Evolutionary conservation across 2,329 filamentous ascomycete species (phyloP).

Genomic region (Xylariaceae sp.): DNA sequence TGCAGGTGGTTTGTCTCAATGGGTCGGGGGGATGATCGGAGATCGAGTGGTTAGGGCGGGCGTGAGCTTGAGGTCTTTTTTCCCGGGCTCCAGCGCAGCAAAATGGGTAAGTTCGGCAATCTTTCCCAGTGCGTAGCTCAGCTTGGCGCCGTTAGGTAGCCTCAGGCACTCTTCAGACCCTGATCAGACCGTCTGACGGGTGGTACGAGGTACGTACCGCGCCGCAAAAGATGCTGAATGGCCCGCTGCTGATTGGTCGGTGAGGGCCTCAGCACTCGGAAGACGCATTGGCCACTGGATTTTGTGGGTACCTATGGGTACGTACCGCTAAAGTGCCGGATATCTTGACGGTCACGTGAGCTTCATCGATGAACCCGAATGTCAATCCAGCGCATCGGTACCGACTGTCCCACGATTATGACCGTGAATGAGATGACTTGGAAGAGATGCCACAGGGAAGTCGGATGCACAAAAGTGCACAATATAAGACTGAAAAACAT

Average conservation of each 20-base stretch:
- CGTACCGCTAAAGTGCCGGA: too few species aligned
- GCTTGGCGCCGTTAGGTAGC: slow-evolving; percentile 26
- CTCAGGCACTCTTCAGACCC: slow-evolving; percentile 37
- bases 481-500: too few species aligned
- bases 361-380: too few species aligned
- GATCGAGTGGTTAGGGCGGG: slow-evolving; percentile 24
- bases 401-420: too few species aligned
- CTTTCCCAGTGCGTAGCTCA: slow-evolving; percentile 12
- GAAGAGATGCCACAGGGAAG: too few species aligned
- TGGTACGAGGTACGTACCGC: slow-evolving; percentile 18
- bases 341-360: too few species aligned
- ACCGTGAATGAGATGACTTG: too few species aligned
- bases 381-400: too few species aligned
- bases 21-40: slow-evolving; percentile 19
- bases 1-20: slow-evolving; percentile 25
- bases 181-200: not conserved
- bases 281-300: slow-evolving; percentile 7
- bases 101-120: slow-evolving; percentile 19
- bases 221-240: slow-evolving; percentile 40
- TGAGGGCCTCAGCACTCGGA: not conserved
- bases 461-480: too few species aligned
- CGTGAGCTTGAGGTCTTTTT: slow-evolving; percentile 48
- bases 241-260: slow-evolving; percentile 40
- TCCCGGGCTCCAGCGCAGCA: slow-evolving; percentile 26
- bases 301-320: not conserved